These are phyloP conservation scores for Pochonia chlamydosporia DNA, from an alignment of 2,329 filamentous ascomycete species.

Conservation along the genomic window DNA sequence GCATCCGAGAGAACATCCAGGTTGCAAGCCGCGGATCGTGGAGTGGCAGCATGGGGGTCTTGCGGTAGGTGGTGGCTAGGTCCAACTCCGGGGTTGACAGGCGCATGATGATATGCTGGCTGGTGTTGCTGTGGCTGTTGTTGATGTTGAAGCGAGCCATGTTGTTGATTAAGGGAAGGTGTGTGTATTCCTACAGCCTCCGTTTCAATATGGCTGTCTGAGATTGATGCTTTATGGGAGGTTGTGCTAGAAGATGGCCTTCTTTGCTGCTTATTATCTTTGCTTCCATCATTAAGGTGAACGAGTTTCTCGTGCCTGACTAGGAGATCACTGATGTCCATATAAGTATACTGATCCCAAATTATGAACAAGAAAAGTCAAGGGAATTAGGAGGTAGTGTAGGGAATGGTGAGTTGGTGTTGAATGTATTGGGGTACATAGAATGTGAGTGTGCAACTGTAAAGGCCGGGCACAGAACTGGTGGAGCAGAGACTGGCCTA, in stretches of 20 bases:
- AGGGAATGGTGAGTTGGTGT: not conserved
- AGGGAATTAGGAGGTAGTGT: not conserved
- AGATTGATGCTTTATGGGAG: constrained; percentile 39
- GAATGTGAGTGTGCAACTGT: not conserved
- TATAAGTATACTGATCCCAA: constrained; percentile 38
- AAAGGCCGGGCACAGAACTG: not conserved
- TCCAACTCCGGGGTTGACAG: constrained; percentile 27
- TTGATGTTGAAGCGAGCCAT: constrained; percentile 11
- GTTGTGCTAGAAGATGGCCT: constrained; percentile 44
- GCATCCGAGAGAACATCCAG: constrained; percentile 54
- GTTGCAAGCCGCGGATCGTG: constrained; percentile 46
- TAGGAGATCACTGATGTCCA: constrained; percentile 59
- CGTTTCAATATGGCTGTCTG: constrained; percentile 40
- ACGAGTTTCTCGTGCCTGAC: constrained; percentile 60
- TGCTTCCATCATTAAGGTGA: constrained; percentile 55
- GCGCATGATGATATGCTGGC: constrained; percentile 34
- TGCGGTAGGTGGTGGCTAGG: constrained; percentile 35
- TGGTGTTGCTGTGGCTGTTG: constrained; percentile 14
- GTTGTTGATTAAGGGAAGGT: constrained; percentile 1
- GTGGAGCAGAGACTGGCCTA: not conserved
- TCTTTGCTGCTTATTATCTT: constrained; percentile 44
- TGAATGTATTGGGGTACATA: not conserved
- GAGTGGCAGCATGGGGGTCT: constrained; percentile 37
- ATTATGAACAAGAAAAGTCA: not conserved
- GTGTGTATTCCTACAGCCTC: constrained; percentile 39